phyloP scores from a whole-genome alignment of 306 rosid species.

The Acacia crassicarpa region DNA sequence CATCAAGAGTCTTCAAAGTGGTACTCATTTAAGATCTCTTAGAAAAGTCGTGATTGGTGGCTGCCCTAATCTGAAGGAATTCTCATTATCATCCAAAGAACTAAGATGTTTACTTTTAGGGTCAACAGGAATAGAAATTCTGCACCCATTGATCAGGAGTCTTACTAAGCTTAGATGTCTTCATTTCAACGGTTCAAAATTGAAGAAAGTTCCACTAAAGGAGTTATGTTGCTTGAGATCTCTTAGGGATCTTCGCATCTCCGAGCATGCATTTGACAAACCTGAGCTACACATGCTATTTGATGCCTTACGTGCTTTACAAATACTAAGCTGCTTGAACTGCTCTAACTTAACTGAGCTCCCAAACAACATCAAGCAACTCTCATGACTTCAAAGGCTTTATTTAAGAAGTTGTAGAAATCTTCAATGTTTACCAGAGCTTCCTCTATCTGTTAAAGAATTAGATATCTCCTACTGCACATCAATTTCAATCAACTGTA shows the following conservation, averaged over 20 bases:
- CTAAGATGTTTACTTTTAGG: neutral
- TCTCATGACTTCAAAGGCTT: neutral
- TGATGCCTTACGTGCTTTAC: neutral
- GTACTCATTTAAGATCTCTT: slow-evolving; percentile 20
- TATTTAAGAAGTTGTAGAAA: neutral
- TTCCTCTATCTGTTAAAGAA: neutral
- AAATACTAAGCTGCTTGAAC: neutral
- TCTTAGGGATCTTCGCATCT: neutral
- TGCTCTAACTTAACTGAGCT: slow-evolving; percentile 21
- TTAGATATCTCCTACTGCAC: neutral
- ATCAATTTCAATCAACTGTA: neutral
- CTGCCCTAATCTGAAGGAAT: slow-evolving; percentile 11
- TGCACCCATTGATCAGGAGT: slow-evolving; percentile 17
- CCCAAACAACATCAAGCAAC: slow-evolving; percentile 24
- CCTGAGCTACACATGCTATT: neutral
- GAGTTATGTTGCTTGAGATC: slow-evolving; percentile 10
- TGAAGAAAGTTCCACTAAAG: neutral
- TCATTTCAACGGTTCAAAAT: slow-evolving; percentile 4
- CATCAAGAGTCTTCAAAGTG: neutral
- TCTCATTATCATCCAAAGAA: neutral
- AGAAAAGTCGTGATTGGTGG: neutral
- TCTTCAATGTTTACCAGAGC: slow-evolving; percentile 1
- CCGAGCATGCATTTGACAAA: neutral
- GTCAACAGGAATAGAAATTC: neutral
- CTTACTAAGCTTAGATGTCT: neutral